A percentile compares a stretch with the other conserved stretches of the same genome.
These are phyloP conservation scores for Dacryopinax spathularia DNA, from an alignment of 768 basidiomycete genomes.

Conservation along the genomic window DNA sequence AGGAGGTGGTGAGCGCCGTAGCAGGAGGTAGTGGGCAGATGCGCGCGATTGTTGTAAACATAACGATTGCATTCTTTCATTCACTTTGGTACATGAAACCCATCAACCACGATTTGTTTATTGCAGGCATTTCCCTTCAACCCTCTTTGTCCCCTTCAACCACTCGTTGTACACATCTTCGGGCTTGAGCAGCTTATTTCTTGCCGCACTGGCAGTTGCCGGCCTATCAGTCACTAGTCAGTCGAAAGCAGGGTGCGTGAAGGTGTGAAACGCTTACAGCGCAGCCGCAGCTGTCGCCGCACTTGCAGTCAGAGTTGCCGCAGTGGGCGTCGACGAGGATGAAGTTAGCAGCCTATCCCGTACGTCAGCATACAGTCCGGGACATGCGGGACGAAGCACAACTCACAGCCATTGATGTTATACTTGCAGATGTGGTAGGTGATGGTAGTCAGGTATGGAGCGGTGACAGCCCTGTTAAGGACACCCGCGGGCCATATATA, in stretches of 20 bases:
- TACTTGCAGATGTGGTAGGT: not conserved
- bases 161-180: too few relatives aligned
- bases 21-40: not conserved
- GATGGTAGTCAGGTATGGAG: not conserved
- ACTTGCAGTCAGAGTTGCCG: not conserved
- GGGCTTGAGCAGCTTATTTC: not conserved
- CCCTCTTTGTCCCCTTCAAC: not conserved
- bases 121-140: not conserved
- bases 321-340: not conserved
- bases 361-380: not conserved
- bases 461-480: not conserved
- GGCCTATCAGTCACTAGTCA: not conserved
- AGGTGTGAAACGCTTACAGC: not conserved
- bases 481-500: not conserved
- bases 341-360: not conserved
- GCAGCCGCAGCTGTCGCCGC: not conserved
- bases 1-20: too few relatives aligned
- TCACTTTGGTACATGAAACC: not conserved
- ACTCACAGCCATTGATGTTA: not conserved
- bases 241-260: not conserved
- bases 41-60: not conserved
- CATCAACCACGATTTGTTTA: not conserved
- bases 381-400: not conserved
- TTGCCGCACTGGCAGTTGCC: constrained; percentile 1
- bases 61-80: not conserved